phyloP scores from a whole-genome alignment of 2,329 filamentous ascomycete genomes.

The Fusarium fracticaudum region DNA sequence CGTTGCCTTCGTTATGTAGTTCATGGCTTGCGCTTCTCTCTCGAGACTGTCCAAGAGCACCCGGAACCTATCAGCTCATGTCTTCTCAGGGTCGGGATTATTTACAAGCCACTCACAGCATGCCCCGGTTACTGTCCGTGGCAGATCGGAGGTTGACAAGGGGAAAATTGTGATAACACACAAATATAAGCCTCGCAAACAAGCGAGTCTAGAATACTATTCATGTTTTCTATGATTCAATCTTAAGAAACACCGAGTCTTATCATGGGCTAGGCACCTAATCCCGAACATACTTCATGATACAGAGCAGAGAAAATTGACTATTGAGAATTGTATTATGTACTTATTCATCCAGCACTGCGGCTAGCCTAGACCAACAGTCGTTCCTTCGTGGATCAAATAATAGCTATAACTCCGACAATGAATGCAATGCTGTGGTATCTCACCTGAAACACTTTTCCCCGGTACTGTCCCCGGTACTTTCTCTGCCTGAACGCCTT shows the following conservation, averaged over 20 bases:
- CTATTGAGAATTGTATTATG: background rate
- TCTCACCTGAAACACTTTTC: conserved; percentile 36
- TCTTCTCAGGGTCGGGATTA: background rate
- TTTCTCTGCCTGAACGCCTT: conserved; percentile 31
- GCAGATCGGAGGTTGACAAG: background rate
- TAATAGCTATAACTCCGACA: conserved; percentile 26
- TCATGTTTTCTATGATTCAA: background rate
- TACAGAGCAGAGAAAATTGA: background rate
- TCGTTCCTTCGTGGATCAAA: conserved; percentile 13
- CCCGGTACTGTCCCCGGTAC: conserved; percentile 1
- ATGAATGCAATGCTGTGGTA: conserved; percentile 38
- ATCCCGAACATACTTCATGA: background rate
- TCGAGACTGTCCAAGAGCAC: background rate
- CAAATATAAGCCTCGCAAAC: background rate
- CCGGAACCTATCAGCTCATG: background rate
- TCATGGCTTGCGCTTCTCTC: background rate
- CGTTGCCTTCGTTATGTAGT: background rate
- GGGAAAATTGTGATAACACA: background rate
- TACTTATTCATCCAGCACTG: conserved; percentile 2
- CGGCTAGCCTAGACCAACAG: background rate
- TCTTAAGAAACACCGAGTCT: background rate
- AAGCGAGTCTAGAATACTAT: background rate
- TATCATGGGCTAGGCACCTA: background rate
- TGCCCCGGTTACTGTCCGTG: background rate
- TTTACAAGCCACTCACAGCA: background rate